A percentile compares a stretch with the other conserved stretches of the same genome.
These are phyloP conservation scores for Serpula lacrymans DNA, from an alignment of 768 basidiomycete species.

Conservation along the genomic window DNA sequence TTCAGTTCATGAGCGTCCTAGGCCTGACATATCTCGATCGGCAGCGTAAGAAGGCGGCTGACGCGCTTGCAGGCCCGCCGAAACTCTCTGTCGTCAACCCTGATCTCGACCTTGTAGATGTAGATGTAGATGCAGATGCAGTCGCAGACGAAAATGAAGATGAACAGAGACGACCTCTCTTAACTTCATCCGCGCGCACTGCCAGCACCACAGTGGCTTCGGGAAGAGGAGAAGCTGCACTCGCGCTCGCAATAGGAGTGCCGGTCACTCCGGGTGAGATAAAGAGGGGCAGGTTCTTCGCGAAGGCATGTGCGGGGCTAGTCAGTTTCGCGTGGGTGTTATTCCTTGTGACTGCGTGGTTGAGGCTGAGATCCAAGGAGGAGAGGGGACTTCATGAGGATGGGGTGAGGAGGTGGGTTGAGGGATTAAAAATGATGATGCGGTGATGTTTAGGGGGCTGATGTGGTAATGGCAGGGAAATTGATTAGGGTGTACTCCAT, in stretches of 20 bases:
- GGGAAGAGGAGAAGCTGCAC: background rate
- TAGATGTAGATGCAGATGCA: slow-evolving; percentile 3
- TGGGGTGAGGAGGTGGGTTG: too few relatives aligned
- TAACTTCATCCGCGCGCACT: background rate
- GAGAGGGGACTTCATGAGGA: too few relatives aligned
- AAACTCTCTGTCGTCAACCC: slow-evolving; percentile 9
- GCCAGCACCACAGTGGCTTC: background rate
- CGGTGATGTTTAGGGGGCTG: too few relatives aligned
- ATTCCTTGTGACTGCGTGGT: slow-evolving; percentile 61
- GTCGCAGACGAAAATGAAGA: background rate
- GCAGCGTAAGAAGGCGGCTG: slow-evolving; percentile 30
- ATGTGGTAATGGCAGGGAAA: too few relatives aligned
- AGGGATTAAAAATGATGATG: too few relatives aligned
- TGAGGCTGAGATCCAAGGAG: slow-evolving; percentile 46
- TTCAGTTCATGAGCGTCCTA: slow-evolving; percentile 53
- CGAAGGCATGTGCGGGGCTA: slow-evolving; percentile 36
- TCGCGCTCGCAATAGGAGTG: slow-evolving; percentile 7
- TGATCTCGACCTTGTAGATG: slow-evolving; percentile 12
- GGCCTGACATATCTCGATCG: slow-evolving; percentile 47
- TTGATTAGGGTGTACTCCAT: too few relatives aligned
- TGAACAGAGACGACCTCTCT: background rate
- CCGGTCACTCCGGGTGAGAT: slow-evolving; percentile 27
- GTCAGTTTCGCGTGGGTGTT: slow-evolving; percentile 58
- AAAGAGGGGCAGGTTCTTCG: slow-evolving; percentile 50
- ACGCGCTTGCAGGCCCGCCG: slow-evolving; percentile 7